Base-by-base conservation (phyloP, 1,284 basidiomycete species). In the Rhodotorula sp. region DNA sequence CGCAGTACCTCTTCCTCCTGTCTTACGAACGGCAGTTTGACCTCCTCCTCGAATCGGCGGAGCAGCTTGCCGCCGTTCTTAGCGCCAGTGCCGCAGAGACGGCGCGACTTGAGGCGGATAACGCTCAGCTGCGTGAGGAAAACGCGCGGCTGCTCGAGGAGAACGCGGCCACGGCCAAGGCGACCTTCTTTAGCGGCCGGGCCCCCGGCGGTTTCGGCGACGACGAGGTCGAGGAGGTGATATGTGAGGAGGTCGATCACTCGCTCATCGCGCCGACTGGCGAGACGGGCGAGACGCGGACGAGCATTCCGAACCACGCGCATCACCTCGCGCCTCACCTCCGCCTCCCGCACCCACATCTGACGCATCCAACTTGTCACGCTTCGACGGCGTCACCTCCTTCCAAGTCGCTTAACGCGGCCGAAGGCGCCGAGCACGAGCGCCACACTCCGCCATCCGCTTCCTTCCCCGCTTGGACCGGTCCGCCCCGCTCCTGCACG, bases 1-100 rank as follows among this genome's bases (percentile, higher is more conserved):
- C n/a, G 29, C 56, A 71, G 46, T 69, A 65, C 58, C 59, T 74
- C 27, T 74, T 74, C 64, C 64, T 74, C 61, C 17, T 74, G 36
- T 60, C 73, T 12, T 74, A 74, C 58, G 73, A 74, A 44, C 66
- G 67, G 6, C 48, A 64, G 9, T 69, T 74, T 25, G 73, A 74
- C 39, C 54, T 44, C 36, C 64, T 74, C 57, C 22, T 72, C 63
- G 67, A 69, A 15, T 55, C 70, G 34, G 70, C 73, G 10, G 61
- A 69, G 36, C 61, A 67, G 9, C 63, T 74, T 53, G 27, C 32
- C 13, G 44, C 46, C 22, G 64, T 63, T 61, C 48, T 60, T 19
- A 27, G 15, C 15, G 48, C 62, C 15, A 57, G 46, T 37, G 61
- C 50, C 5, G 50, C 32, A 2, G 48, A 67, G 41, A 44, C 72